Base-by-base conservation (phyloP, 805 yeast genomes). In the Metschnikowia hibisci region DNA sequence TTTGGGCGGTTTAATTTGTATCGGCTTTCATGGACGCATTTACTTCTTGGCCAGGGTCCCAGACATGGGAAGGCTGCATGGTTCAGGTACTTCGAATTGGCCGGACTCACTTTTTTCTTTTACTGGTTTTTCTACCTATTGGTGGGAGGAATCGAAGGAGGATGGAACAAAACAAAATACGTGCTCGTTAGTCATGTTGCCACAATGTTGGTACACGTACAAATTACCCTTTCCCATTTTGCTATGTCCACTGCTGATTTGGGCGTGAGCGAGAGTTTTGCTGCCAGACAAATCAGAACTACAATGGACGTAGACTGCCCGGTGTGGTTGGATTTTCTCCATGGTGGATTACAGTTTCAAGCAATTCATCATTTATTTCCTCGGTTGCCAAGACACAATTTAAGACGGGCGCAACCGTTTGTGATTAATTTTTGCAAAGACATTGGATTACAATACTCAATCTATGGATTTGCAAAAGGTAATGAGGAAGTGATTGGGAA, bases 301-400 rank as follows among this genome's bases (percentile, higher is more conserved):
- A 88, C 96, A 3, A 89, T 88, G 96, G 96, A 88, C 60, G 96
- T 88, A 27, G 91, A 84, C 54, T 88, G 96, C 67, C 96, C 96
- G 2, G 82, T 78, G 48, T 88, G 96, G 96, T 72, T 88, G 38
- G 96, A 88, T 61, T 89, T 80, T 55, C 72, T 88, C 57, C 96
- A 88, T 57, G 96, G 96, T 7, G 96, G 96, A 0, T 73, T 88
- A 42, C 96, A 88, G 62, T 88, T 87, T 68, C 96, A 88, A 60
- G 93, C 90, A 0, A 79, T 88, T 40, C 96, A 88, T 61, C 96
- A 88, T 60, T 69, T 89, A 53, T 88, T 88, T 62, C 96, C 96
- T 23, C 71, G 96, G 45, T 61, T 88, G 54, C 96, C 96, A 16
- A 74, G 96, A 45, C 96, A 89, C 63, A 88, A 89, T 58, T 77